phyloP scores from a whole-genome alignment of 345 rosid species.

The Salix koriyanagi region DNA sequence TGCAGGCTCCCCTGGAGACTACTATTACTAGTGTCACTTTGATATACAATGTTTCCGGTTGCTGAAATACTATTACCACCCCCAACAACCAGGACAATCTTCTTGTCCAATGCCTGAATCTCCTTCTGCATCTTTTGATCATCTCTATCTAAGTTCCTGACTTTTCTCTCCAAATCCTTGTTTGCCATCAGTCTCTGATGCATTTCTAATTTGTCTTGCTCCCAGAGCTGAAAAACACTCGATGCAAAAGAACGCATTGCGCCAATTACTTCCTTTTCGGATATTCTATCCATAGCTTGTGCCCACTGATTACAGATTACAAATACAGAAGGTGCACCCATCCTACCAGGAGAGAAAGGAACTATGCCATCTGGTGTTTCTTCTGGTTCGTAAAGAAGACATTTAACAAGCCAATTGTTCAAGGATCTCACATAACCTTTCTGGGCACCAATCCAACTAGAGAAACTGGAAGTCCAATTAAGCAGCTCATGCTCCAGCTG shows the following conservation, averaged over 20 bases:
- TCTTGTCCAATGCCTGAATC: constrained; percentile 87
- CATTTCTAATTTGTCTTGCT: constrained; percentile 60
- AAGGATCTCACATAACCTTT: constrained; percentile 68
- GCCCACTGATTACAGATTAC: constrained; percentile 97
- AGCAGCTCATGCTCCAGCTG: constrained; percentile 75
- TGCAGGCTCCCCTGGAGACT: constrained; percentile 71
- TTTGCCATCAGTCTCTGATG: constrained; percentile 44
- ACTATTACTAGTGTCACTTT: constrained; percentile 60
- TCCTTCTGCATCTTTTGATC: constrained; percentile 84
- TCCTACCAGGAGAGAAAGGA: constrained; percentile 92
- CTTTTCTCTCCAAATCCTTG: constrained; percentile 63
- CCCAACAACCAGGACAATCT: constrained; percentile 48
- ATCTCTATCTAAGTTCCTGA: constrained; percentile 58
- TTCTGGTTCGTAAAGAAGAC: constrained; percentile 86
- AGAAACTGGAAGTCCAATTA: constrained; percentile 65
- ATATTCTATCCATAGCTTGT: constrained; percentile 66
- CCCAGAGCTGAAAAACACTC: constrained; percentile 74
- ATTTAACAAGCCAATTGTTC: constrained; percentile 79
- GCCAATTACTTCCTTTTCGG: constrained; percentile 79
- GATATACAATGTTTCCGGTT: constrained; percentile 54
- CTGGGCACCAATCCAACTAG: constrained; percentile 77
- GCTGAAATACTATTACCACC: constrained; percentile 29
- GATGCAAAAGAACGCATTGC: constrained; percentile 65
- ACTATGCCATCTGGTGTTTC: constrained; percentile 74
- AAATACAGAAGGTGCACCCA: constrained; percentile 89